phyloP scores from a whole-genome alignment of 2,329 filamentous ascomycete species.

The Epichloe coenophiala region DNA sequence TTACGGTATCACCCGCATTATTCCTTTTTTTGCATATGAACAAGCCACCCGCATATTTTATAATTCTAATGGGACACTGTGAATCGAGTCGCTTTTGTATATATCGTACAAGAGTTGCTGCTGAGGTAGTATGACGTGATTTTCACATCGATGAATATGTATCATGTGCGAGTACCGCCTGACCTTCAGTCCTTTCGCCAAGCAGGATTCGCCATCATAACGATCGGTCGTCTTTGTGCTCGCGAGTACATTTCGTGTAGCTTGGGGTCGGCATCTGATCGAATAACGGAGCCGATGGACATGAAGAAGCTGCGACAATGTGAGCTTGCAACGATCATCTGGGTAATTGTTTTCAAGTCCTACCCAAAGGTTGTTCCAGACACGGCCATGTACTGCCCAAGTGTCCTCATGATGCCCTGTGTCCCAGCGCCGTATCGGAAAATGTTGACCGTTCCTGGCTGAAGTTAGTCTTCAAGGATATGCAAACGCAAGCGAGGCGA shows the following conservation, averaged over 20 bases:
- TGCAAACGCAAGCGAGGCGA: not conserved
- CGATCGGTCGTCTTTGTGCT: slow-evolving; percentile 60
- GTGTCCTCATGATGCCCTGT: slow-evolving; percentile 83
- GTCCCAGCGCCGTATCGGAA: slow-evolving; percentile 88
- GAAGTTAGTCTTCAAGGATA: not conserved
- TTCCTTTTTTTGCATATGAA: not conserved
- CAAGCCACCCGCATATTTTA: not conserved
- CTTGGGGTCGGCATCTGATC: slow-evolving; percentile 73
- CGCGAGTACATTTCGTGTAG: slow-evolving; percentile 62
- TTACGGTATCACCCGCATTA: too few relatives aligned
- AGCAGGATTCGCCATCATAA: slow-evolving; percentile 31
- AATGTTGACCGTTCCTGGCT: slow-evolving; percentile 75
- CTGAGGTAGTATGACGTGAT: not conserved
- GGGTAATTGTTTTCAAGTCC: not conserved
- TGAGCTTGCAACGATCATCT: slow-evolving; percentile 9
- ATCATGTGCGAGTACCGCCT: not conserved
- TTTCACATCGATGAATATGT: slow-evolving; percentile 2
- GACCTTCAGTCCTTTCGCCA: slow-evolving; percentile 16
- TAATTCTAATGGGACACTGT: not conserved
- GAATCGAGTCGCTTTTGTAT: not conserved
- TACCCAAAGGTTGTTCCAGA: slow-evolving; percentile 96
- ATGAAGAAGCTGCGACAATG: slow-evolving; percentile 66
- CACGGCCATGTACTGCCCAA: slow-evolving; percentile 93
- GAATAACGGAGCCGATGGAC: slow-evolving; percentile 94
- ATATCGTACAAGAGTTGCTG: slow-evolving; percentile 2